Base-by-base conservation (phyloP, 148 eudicot genomes). In the Chenopodium formosanum region DNA sequence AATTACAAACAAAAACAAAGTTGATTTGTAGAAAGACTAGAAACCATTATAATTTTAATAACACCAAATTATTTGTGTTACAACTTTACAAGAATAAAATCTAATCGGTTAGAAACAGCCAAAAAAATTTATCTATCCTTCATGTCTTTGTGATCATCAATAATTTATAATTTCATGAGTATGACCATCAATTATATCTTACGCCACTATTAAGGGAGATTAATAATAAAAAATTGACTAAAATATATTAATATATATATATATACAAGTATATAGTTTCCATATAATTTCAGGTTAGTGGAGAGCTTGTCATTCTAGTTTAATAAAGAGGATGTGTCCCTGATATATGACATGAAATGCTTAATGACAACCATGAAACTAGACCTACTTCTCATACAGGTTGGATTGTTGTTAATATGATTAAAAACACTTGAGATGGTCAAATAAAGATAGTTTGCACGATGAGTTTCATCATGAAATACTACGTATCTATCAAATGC, bases 391-490 rank as follows among this genome's bases (percentile, higher is more conserved):
- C 47, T 63, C 31, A 73, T 74, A 65, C 84, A 81, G 84, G 37
- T 85, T 85, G 87, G 81, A 85, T 60, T 50, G 50, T 67, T 76
- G 56, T 58, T 69, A 22, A 79, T 63, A 63, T 48, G 27, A 34
- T 16, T 22, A 62, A 19, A 71, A 50, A 23, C 75, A 25, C 16
- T 2, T 19, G 58, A 74, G 31, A 79, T 44, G 75, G 80, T 84
- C 86, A 84, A 84, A 64, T 53, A 63, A 40, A 40, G 52, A 68
- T 17, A 46, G 37, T 46, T 40, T 75, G 86, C 83, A 84, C 86
- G 69, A 83, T 68, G 48, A 0, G 46, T 23, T 50, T 71, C 29
- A 19, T 22, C 27, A 50, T 32, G 62, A 20, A 65, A 69, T 12
- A 23, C 23, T 23, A 23, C 23, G 23, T 23, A 53, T 73, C 47